Base-by-base conservation (phyloP, 768 basidiomycete genomes). In the Mycena vulgaris region DNA sequence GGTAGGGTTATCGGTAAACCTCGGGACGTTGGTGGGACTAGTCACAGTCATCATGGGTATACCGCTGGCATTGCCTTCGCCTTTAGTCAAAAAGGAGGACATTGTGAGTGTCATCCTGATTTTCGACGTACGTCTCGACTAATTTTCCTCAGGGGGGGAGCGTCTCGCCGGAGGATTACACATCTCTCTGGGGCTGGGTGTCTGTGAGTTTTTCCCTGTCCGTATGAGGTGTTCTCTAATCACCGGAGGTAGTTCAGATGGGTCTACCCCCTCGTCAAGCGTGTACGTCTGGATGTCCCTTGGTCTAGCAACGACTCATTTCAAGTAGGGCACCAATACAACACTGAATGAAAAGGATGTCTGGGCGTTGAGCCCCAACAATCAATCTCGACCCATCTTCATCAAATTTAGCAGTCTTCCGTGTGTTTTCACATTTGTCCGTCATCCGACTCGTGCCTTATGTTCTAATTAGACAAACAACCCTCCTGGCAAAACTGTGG, bases 91-190 rank as follows among this genome's bases (percentile, higher is more conserved):
- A 48, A 84, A 80, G 58, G 83, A 86, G 42, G 86, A 93, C 25
- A 92, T 94, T 74, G 94, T 93, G 73, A 76, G 91, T 83, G 23
- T 8, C 57, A 45, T 19, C 0, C 60, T 14, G 2, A 55, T 52
- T 45, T 51, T 35, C 19, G n/a, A 48, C 25, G 28, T 39, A 13
- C 27, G 2, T 23, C 53, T 53, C 69, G 59, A 28, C n/a, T n/a
- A 45, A 62, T 33, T 61, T 31, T 5, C 48, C n/a, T 28, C n/a
- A 92, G 90, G 90, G 89, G 9, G 75, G 76, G 21, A 80, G 84
- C 5, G 79, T 91, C n/a, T 87, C 89, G 16, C 92, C 90, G 0
- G 94, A 95, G 76, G 94, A 95, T 73, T 95, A 94, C 75, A 90
- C 91, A 0, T 82, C 89, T 1, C 83, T 95, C 17, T 89, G 87